Conservation (phyloP, 2,329 filamentous ascomycete genomes). For the Ceratocystis diversiconidia region DNA sequence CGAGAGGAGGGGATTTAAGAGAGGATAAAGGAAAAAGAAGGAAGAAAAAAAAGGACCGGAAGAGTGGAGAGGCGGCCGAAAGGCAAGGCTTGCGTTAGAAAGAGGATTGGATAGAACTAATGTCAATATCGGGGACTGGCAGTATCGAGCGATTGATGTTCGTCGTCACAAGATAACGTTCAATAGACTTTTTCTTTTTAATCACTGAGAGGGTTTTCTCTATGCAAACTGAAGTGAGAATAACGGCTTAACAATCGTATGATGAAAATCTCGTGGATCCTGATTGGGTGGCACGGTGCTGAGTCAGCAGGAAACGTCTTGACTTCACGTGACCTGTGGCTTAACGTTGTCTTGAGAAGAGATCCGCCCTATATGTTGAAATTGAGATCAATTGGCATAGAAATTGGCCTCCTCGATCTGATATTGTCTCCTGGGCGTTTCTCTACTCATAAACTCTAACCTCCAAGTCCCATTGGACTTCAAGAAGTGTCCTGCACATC, state of each 20-base stretch:
- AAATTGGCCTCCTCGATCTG: no score
- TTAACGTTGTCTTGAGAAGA: neutral
- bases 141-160: neutral
- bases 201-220: constrained; percentile 12
- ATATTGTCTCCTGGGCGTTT: no score
- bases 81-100: neutral
- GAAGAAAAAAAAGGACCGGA: constrained; percentile 4
- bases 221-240: neutral
- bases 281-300: constrained; percentile 14
- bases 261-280: constrained; percentile 15
- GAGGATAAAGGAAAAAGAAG: constrained; percentile 3
- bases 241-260: constrained; percentile 14
- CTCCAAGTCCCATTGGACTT: no score
- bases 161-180: constrained; percentile 4
- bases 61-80: constrained; percentile 15
- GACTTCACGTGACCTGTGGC: constrained; percentile 11
- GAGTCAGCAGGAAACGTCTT: constrained; percentile 10
- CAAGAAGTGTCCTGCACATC: neutral
- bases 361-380: neutral
- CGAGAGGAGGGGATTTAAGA: constrained; percentile 3
- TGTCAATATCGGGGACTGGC: neutral
- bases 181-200: constrained; percentile 7
- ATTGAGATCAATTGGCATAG: neutral
- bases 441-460: no score
- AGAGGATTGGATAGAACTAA: neutral